Conservation (phyloP, 208 protist species). For the Trypanosoma rangeli region DNA sequence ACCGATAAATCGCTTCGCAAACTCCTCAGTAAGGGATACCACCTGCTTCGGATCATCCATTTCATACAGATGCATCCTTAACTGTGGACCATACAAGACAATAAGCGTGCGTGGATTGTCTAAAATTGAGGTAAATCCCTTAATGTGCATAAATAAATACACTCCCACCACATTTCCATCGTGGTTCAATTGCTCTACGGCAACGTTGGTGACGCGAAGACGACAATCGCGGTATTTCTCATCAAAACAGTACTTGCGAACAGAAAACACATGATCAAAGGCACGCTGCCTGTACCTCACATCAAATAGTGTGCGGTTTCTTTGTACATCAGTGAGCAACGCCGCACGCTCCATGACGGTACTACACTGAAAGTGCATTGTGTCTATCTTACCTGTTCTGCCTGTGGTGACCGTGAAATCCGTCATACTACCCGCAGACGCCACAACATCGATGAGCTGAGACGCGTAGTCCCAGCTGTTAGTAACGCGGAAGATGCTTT, state of each 20-base stretch:
- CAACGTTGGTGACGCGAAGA: conserved; percentile 62
- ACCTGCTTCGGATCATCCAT: conserved; percentile 32
- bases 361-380: conserved; percentile 65
- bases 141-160: conserved; percentile 85
- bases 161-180: conserved; percentile 42
- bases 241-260: conserved; percentile 57
- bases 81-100: conserved; percentile 66
- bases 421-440: conserved; percentile 28
- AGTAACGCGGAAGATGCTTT: conserved; percentile 72
- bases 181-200: conserved; percentile 41
- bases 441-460: conserved; percentile 46
- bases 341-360: conserved; percentile 62
- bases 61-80: conserved; percentile 80
- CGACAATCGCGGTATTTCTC: conserved; percentile 38
- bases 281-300: conserved; percentile 28
- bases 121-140: conserved; percentile 48
- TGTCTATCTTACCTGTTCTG: conserved; percentile 44
- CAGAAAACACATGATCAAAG: conserved; percentile 29
- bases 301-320: conserved; percentile 63
- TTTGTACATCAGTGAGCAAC: conserved; percentile 87
- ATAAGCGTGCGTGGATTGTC: conserved; percentile 59
- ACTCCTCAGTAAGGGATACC: conserved; percentile 36
- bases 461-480: conserved; percentile 74
- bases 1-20: conserved; percentile 59
- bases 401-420: conserved; percentile 60